A percentile compares a stretch with the other conserved stretches of the same genome.
phyloP scores from a whole-genome alignment of 176 grass and related monocot genomes.

The Raddia distichophylla region DNA sequence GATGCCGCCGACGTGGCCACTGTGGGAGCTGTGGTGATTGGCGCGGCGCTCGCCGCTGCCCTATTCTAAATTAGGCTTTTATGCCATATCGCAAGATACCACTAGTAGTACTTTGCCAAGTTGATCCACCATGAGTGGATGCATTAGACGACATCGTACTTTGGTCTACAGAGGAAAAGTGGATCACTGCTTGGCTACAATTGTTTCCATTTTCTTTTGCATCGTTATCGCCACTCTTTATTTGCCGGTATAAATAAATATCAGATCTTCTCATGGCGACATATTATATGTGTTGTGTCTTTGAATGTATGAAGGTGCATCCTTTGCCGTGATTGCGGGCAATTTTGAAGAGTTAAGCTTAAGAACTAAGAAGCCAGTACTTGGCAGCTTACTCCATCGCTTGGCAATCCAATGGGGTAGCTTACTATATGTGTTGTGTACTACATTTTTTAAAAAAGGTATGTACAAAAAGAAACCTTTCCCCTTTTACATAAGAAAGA shows the following conservation, averaged over 20 bases:
- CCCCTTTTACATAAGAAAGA: too few relatives aligned
- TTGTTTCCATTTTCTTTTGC: not conserved
- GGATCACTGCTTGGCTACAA: not conserved
- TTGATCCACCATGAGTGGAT: not conserved
- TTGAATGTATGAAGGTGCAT: too few relatives aligned
- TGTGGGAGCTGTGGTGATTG: not conserved
- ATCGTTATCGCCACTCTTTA: too few relatives aligned
- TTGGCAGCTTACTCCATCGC: too few relatives aligned
- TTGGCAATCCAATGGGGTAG: too few relatives aligned
- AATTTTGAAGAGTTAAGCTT: too few relatives aligned
- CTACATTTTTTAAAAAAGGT: too few relatives aligned
- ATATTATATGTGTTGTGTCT: too few relatives aligned
- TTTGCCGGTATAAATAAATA: not conserved
- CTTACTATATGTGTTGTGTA: too few relatives aligned
- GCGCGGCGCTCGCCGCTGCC: conserved; percentile 5
- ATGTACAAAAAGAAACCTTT: too few relatives aligned
- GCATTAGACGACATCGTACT: not conserved
- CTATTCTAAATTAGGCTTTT: conserved; percentile 15
- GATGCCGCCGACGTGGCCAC: not conserved
- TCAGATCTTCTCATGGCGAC: not conserved
- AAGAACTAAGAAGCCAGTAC: too few relatives aligned
- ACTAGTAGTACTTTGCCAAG: not conserved
- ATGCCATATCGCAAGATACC: not conserved
- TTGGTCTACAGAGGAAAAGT: not conserved
- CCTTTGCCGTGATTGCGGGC: too few relatives aligned